A percentile compares a stretch with the other conserved stretches of the same genome.
Conservation (phyloP, 73 alveolate genomes). For the Paraurostyla sp. region DNA sequence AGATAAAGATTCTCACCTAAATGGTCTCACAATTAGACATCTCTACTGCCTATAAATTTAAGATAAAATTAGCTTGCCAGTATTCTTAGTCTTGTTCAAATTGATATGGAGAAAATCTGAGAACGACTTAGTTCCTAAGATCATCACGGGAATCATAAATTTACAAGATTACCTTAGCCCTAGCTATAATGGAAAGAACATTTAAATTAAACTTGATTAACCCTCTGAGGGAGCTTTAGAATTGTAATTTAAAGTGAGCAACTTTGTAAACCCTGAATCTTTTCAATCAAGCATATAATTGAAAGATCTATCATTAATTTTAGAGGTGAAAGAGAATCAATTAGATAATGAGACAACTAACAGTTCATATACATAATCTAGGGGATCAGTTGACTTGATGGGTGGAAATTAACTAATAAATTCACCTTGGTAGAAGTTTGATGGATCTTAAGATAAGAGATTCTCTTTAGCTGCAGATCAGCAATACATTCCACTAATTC, state of each 20-base stretch:
- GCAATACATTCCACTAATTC: neutral
- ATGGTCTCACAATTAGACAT: neutral
- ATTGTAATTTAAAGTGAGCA: neutral
- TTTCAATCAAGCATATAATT: neutral
- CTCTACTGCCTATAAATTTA: neutral
- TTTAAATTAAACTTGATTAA: conserved; percentile 11
- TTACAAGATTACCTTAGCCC: neutral
- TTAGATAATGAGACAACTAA: conserved; percentile 24
- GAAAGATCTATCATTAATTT: neutral
- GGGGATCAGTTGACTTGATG: conserved; percentile 16
- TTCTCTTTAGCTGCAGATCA: neutral
- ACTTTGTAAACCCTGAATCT: neutral
- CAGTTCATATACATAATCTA: conserved; percentile 30
- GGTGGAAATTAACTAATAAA: neutral
- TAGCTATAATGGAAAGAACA: neutral
- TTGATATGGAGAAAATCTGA: neutral
- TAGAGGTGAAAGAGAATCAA: conserved; percentile 30
- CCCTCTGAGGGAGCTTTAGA: conserved; percentile 6
- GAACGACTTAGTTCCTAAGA: neutral
- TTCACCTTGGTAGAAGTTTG: neutral
- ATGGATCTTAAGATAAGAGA: conserved; percentile 5
- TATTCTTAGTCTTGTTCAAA: neutral
- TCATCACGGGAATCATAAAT: neutral
- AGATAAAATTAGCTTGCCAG: neutral
- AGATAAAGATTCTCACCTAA: neutral